Evolutionary conservation across 2,329 filamentous ascomycete species (phyloP).

Genomic region (Metarhizium brunneum): DNA sequence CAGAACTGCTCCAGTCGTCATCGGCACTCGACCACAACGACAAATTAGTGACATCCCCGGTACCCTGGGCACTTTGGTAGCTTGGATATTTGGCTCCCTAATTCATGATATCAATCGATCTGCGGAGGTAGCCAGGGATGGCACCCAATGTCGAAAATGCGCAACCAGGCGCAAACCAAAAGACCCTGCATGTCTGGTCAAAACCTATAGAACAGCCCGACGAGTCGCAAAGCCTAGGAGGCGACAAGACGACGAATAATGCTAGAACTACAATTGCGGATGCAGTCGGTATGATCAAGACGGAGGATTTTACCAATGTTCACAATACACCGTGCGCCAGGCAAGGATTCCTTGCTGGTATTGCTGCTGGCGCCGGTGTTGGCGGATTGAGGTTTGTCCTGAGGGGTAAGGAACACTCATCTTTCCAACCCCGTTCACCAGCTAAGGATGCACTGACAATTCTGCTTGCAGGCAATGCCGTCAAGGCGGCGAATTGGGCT

Average conservation of each 20-base stretch:
- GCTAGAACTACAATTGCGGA: conserved; percentile 38
- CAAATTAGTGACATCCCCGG: not conserved
- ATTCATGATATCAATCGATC: conserved; percentile 6
- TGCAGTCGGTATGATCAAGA: conserved; percentile 57
- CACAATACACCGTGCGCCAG: conserved; percentile 77
- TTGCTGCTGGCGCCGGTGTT: conserved; percentile 66
- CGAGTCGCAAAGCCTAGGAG: conserved; percentile 8
- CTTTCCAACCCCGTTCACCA: not conserved
- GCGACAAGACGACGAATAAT: conserved; percentile 10
- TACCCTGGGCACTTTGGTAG: not conserved
- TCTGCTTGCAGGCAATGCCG: conserved; percentile 17
- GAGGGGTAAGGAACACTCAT: conserved; percentile 47
- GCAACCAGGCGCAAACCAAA: conserved; percentile 16
- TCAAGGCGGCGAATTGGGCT: conserved; percentile 70
- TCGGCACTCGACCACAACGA: not conserved
- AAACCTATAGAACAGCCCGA: conserved; percentile 21
- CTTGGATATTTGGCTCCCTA: not conserved
- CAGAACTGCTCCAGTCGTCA: no score
- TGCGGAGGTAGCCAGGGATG: conserved; percentile 24
- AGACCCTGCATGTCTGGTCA: conserved; percentile 27
- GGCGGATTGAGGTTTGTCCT: conserved; percentile 67
- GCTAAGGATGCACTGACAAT: not conserved
- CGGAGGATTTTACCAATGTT: conserved; percentile 60
- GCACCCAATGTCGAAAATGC: conserved; percentile 20
- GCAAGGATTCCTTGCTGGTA: conserved; percentile 74